Evolutionary conservation across 2,329 filamentous ascomycete genomes (phyloP), one percentile per base, ranked within the genome.

Genomic region (Sordariomycetes sp.): DNA sequence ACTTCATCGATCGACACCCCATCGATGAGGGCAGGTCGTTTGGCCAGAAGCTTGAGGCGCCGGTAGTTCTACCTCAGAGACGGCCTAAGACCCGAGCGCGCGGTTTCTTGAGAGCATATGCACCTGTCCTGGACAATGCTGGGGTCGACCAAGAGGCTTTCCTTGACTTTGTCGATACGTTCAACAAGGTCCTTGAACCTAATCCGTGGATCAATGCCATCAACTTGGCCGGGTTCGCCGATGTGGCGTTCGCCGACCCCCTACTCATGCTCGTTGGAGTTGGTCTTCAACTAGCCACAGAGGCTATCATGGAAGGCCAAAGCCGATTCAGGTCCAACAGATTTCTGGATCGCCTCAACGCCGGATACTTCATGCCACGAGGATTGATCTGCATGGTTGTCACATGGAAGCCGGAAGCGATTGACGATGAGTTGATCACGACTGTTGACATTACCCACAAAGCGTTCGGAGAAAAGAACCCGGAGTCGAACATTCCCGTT

Each of bases 321-420:
- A 55, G 51, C 8, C 57, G 58, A 14, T 51, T 55, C 43, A 53
- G 60, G 27, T 61, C 66, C 0, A 77, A 75, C 43, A 54, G 47
- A 1, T 79, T 73, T 45, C 59, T 80, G 12, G 64, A 75, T 42
- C 52, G 58, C 23, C 61, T 75, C 43, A 79, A 79, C 44, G 57
- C 64, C 8, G 58, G 68, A 4, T 64, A 75, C 38, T 80, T 79
- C 48, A 62, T 59, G 30, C 73, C 75, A 0, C 63, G 62, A 3
- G 74, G 74, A 0, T 58, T 79, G 0, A 71, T 66, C 10, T 51
- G 46, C 4, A 26, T 58, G 15, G 57, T 80, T 24, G 64, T 78
- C 53, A 67, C 67, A 2, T 75, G 60, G 54, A 66, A 66, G 25
- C 16, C 19, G 4, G 33, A 19, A n/a, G 24, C 9, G 16, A 19